Evolutionary conservation across 768 basidiomycete genomes (phyloP).

Genomic region (Tulasnella sp.): DNA sequence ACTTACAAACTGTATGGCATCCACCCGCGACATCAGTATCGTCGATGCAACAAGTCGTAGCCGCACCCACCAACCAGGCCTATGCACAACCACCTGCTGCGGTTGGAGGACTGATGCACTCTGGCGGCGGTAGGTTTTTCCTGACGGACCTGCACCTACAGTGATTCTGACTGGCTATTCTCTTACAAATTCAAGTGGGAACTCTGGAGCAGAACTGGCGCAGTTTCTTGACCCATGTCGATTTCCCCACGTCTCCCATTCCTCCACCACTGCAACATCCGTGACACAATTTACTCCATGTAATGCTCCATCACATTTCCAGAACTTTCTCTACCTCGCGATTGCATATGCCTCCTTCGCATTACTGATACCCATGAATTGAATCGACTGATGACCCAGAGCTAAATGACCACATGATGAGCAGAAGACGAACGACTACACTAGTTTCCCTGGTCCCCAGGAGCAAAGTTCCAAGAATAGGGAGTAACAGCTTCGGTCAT

Average conservation of each 20-base stretch:
- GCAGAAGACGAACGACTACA: neutral
- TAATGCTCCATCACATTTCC: neutral
- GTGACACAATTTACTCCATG: neutral
- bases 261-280: neutral
- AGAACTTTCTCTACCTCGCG: neutral
- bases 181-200: neutral
- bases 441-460: neutral
- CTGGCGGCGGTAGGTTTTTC: slow-evolving; percentile 6
- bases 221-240: slow-evolving; percentile 4
- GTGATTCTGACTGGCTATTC: neutral
- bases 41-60: neutral
- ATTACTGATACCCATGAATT: neutral
- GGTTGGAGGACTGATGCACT: slow-evolving; percentile 11
- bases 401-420: no score
- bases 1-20: neutral
- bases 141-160: neutral
- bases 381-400: no score
- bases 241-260: slow-evolving; percentile 10
- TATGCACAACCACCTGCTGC: neutral
- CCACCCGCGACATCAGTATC: neutral
- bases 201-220: slow-evolving; percentile 10
- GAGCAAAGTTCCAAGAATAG: slow-evolving; percentile 14
- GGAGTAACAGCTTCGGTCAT: slow-evolving; percentile 4
- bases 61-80: neutral
- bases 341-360: neutral